Conservation (phyloP, 106 monocot species). For the Narthecium ossifragum region DNA sequence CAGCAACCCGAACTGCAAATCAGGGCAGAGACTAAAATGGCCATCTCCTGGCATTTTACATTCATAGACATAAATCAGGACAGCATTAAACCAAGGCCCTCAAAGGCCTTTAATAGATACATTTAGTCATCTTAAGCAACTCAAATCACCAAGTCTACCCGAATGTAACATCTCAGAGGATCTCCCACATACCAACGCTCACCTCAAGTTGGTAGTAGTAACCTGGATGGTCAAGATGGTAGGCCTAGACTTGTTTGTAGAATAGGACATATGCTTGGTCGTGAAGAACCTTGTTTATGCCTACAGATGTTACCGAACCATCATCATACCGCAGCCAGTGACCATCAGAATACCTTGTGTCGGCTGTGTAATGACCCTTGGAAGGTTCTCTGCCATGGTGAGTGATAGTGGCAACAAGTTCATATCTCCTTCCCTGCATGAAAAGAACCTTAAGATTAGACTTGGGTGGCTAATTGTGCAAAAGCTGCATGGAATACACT, state of each 20-base stretch:
- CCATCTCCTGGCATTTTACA: constrained; percentile 27
- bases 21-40: too few relatives aligned
- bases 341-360: constrained; percentile 44
- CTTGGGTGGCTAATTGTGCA: too few relatives aligned
- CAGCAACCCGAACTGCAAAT: too few relatives aligned
- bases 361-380: constrained; percentile 69
- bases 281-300: constrained; percentile 47
- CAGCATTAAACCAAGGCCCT: not conserved
- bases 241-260: constrained; percentile 49
- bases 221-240: not conserved
- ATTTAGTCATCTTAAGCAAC: not conserved
- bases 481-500: too few relatives aligned
- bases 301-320: constrained; percentile 39
- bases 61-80: not conserved
- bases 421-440: constrained; percentile 53
- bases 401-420: constrained; percentile 70
- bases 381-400: constrained; percentile 69
- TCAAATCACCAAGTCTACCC: not conserved
- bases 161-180: not conserved
- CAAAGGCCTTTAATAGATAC: not conserved
- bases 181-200: not conserved
- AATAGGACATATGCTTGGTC: constrained; percentile 76
- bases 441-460: too few relatives aligned
- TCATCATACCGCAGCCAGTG: constrained; percentile 66
- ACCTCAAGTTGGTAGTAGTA: not conserved